These are phyloP conservation scores for Ceratorhiza oryzae-sativae DNA, from an alignment of 1,284 basidiomycete species.

Conservation along the genomic window DNA sequence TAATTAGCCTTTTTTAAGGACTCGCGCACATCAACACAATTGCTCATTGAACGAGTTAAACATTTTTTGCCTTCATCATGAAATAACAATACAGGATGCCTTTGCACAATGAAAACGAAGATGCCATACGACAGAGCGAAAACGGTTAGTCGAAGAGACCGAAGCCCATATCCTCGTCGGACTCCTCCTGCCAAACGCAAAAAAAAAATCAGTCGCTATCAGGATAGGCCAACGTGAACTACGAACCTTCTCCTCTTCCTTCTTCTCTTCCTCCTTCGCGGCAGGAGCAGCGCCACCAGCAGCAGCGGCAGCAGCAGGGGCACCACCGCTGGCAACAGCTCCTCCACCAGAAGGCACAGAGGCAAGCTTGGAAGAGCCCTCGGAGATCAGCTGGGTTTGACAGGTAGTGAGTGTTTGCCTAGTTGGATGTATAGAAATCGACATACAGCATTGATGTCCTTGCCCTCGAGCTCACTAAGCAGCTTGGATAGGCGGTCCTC, in stretches of 20 bases:
- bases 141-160: conserved; percentile 86
- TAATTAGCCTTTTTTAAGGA: no score
- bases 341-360: conserved; percentile 90
- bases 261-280: conserved; percentile 74
- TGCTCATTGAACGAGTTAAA: not conserved
- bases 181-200: conserved; percentile 69
- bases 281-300: conserved; percentile 69
- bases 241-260: conserved; percentile 62
- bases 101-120: conserved; percentile 16
- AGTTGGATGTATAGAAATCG: not conserved
- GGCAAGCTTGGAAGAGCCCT: conserved; percentile 91
- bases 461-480: conserved; percentile 91
- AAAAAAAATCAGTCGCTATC: conserved; percentile 49
- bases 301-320: conserved; percentile 62
- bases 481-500: conserved; percentile 84
- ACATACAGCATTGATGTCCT: conserved; percentile 83
- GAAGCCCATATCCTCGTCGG: conserved; percentile 90
- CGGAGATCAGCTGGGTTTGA: conserved; percentile 77
- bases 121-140: not conserved
- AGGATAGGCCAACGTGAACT: not conserved
- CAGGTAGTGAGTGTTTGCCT: conserved; percentile 6
- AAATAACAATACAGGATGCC: conserved; percentile 15
- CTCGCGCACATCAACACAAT: not conserved
- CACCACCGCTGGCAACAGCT: conserved; percentile 61
- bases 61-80: conserved; percentile 15